Percentiles rank a stretch among this genome's conserved stretches.
Evolutionary conservation across 2,329 filamentous ascomycete species (phyloP).

Genomic region (Metarhizium humberi): DNA sequence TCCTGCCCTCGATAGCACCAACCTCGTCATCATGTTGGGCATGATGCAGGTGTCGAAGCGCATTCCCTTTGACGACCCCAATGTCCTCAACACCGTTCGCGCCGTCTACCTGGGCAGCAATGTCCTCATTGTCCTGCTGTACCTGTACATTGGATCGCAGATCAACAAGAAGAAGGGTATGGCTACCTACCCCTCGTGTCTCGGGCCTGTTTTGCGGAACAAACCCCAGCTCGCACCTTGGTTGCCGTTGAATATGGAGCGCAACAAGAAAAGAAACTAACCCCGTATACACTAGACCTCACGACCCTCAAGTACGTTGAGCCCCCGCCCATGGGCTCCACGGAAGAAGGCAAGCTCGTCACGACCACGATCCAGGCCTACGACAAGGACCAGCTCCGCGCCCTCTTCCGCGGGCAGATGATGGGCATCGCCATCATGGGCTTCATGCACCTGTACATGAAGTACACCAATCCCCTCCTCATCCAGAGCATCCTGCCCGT

Average conservation of each 20-base stretch:
- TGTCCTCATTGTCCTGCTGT: conserved; percentile 73
- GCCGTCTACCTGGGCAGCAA: conserved; percentile 53
- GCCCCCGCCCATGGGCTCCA: conserved; percentile 83
- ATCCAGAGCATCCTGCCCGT: conserved; percentile 98
- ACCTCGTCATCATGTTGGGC: conserved; percentile 87
- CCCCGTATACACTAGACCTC: conserved; percentile 55
- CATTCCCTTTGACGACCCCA: conserved; percentile 82
- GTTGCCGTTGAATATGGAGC: no score
- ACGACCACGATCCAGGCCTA: conserved; percentile 96
- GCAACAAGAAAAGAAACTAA: conserved; percentile 6
- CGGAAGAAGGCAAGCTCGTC: conserved; percentile 90
- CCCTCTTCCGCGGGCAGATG: conserved; percentile 78
- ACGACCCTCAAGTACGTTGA: conserved; percentile 99
- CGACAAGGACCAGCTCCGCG: conserved; percentile 77
- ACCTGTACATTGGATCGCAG: conserved; percentile 73
- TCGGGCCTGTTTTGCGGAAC: no score
- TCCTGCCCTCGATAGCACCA: conserved; percentile 50
- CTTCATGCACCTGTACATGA: conserved; percentile 98
- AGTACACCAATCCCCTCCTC: conserved; percentile 97
- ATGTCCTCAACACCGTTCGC: conserved; percentile 47
- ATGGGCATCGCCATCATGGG: conserved; percentile 98
- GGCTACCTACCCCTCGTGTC: conserved; percentile 14
- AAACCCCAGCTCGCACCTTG: no score
- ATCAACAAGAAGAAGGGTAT: conserved; percentile 97
- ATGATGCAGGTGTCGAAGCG: conserved; percentile 99